Evolutionary conservation across 2,329 filamentous ascomycete species (phyloP), one percentile per base, ranked within the genome.

Genomic region (Nothopassalora personata): DNA sequence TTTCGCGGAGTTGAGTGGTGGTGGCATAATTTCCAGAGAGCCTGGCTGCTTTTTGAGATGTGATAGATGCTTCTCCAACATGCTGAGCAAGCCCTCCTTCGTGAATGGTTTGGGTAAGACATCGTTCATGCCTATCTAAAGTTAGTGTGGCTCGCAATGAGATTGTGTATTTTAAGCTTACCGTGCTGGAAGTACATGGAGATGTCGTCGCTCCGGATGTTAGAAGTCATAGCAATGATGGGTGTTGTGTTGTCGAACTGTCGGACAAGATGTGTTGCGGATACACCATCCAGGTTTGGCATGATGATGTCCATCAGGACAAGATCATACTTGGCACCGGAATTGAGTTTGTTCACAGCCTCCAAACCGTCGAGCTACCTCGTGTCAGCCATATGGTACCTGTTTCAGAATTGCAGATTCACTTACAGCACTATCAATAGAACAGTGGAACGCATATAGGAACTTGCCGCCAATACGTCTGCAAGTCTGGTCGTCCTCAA

Each of bases 221-320:
- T 99, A 3, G 93, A 97, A 3, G 94, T 99, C 94, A 99, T 97
- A 50, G 94, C 94, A 59, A 99, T 90, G 68, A 99, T 95, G 0
- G 94, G 94, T 19, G 89, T 86, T 36, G 86, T 83, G 39, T 86
- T 84, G 64, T 91, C 86, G 62, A 93, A 90, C 70, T 96, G 90
- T 55, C 93, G 86, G 65, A 99, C 97, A 62, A 96, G 86, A 70
- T 94, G 90, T 58, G 91, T 96, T 2, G 94, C 93, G 15, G 92
- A 96, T 5, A 97, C 91, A 66, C 94, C 94, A 69, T 97, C 94
- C 56, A 97, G 81, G 64, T 92, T 89, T 5, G 94, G 94, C 94
- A 99, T 97, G 67, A 99, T 96, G 64, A 99, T 81, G 59, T 81
- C 81, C 80, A 76, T 80, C 64, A 74, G 78, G 56, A 73, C 81